Base-by-base conservation (phyloP, 225 moss, liverwort and hornwort genomes). In the Anthoceros angustus region DNA sequence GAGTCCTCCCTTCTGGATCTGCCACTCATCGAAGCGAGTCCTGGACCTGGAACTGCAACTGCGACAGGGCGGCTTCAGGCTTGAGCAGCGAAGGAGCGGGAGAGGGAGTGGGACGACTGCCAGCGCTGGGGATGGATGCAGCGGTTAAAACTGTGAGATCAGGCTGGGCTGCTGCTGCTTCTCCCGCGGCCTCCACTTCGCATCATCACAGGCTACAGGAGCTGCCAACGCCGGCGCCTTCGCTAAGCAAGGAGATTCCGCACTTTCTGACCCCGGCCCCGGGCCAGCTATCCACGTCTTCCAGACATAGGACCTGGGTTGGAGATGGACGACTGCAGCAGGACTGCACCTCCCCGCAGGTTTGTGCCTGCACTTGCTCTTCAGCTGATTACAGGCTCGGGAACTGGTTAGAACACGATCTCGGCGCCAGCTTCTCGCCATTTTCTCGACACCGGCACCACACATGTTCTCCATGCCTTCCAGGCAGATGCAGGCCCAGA, bases 31-130 rank as follows among this genome's bases (percentile, higher is more conserved):
- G 4, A 32, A 32, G 32, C 32, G 32, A 4, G 32, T 4, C 4
- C 32, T 32, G 32, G 1, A 32, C 32, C 32, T 32, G 32, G 32
- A 32, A 32, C 32, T 32, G 32, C 32, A 32, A 32, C 32, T 32
- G 32, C 32, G 32, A 32, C 32, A 32, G 32, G 32, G 32, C 32
- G 32, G 32, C 32, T 1, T 32, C 32, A 32, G 32, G 32, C 32
- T 32, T 32, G 32, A 32, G 32, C 32, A 32, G 32, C 32, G 32
- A 32, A 32, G 32, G 32, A 4, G 32, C 32, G 32, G 32, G 32
- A 32, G 32, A 32, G 32, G 32, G 32, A 32, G 32, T 86, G 87
- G 4, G 32, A 32, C 32, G 32, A 32, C 32, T 32, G 32, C 32
- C 32, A 32, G 32, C 32, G 32, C 32, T 46, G 45, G 45, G 11